Evolutionary conservation across 2,329 filamentous ascomycete genomes (phyloP).

Genomic region (Diaporthe caulivora): DNA sequence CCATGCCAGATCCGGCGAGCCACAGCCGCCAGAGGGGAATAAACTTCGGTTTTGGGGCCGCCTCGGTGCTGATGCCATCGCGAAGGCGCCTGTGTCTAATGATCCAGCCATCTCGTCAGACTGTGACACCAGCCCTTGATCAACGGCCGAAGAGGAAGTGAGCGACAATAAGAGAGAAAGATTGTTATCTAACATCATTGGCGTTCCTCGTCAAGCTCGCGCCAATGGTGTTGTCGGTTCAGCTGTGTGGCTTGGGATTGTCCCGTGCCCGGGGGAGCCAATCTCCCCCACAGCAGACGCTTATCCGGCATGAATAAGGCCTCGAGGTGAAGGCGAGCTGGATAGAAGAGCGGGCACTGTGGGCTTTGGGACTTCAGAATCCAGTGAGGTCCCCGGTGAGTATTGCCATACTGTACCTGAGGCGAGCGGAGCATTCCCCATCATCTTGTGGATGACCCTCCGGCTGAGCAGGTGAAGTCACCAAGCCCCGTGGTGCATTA

Average conservation of each 20-base stretch:
- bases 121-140: constrained; percentile 22
- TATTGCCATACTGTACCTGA: neutral
- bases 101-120: neutral
- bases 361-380: neutral
- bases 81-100: constrained; percentile 6
- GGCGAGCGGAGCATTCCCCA: constrained; percentile 13
- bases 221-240: constrained; percentile 25
- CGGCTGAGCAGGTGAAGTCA: constrained; percentile 9
- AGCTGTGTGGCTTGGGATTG: neutral
- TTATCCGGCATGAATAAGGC: neutral
- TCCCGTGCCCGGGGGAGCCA: neutral
- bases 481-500: constrained; percentile 21
- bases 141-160: neutral
- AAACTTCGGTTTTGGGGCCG: constrained; percentile 7
- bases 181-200: neutral
- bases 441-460: neutral
- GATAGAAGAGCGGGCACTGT: neutral
- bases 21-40: constrained; percentile 25
- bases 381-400: neutral
- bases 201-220: constrained; percentile 13
- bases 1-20: constrained; percentile 25
- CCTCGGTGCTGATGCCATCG: neutral
- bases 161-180: neutral
- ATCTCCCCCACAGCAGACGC: constrained; percentile 4
- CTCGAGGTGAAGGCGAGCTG: neutral